Evolutionary conservation across 2,329 filamentous ascomycete genomes (phyloP).

Genomic region (Colletotrichum tamarilloi): DNA sequence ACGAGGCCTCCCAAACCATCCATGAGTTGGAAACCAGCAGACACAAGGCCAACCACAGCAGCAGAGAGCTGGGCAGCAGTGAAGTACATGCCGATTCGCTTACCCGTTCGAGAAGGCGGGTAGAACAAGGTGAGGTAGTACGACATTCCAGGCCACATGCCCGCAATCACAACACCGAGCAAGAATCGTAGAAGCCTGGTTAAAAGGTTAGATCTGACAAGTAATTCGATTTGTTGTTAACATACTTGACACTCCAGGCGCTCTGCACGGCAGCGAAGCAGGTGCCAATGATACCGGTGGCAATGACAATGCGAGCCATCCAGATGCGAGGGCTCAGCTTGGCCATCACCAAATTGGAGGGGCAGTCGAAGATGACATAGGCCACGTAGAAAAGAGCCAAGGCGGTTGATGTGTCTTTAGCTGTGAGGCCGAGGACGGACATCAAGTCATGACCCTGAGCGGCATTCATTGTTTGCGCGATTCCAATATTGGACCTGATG

Average conservation of each 20-base stretch:
- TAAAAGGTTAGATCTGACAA: slow-evolving; percentile 29
- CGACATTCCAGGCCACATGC: slow-evolving; percentile 96
- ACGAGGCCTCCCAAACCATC: slow-evolving; percentile 80
- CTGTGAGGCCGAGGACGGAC: slow-evolving; percentile 73
- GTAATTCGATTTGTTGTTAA: slow-evolving; percentile 27
- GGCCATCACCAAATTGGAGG: slow-evolving; percentile 91
- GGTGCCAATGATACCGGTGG: slow-evolving; percentile 84
- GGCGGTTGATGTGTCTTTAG: slow-evolving; percentile 84
- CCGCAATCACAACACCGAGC: slow-evolving; percentile 87
- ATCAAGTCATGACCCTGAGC: slow-evolving; percentile 78
- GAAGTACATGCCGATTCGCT: slow-evolving; percentile 90
- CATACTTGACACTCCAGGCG: slow-evolving; percentile 85
- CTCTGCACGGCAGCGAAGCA: slow-evolving; percentile 86
- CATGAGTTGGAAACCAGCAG: slow-evolving; percentile 92
- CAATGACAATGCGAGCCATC: slow-evolving; percentile 93
- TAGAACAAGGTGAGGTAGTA: slow-evolving; percentile 95
- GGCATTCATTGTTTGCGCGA: slow-evolving; percentile 94
- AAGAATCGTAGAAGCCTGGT: slow-evolving; percentile 80
- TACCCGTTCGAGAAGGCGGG: slow-evolving; percentile 85
- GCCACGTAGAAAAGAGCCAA: slow-evolving; percentile 91
- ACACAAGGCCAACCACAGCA: slow-evolving; percentile 88
- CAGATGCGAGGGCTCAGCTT: slow-evolving; percentile 85
- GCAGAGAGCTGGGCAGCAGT: slow-evolving; percentile 90
- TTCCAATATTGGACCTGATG: slow-evolving; percentile 90
- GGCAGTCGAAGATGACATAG: slow-evolving; percentile 90